Evolutionary conservation across 139 green algal species (phyloP).

Genomic region (Yamagishiella unicocca): DNA sequence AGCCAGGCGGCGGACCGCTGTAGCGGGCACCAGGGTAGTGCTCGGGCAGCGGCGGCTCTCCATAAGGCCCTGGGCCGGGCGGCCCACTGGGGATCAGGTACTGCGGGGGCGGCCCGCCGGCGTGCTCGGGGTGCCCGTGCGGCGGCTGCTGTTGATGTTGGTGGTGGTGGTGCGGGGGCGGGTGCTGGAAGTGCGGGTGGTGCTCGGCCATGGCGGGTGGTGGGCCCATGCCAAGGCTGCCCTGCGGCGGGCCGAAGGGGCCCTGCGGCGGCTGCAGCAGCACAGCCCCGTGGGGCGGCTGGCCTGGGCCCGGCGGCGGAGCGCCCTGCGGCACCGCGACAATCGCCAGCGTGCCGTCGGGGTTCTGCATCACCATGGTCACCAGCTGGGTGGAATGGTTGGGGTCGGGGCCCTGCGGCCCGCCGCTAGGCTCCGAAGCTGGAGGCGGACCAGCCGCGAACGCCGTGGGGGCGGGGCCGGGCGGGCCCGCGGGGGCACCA

Average conservation of each 20-base stretch:
- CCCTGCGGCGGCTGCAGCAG: not conserved
- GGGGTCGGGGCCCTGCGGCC: not conserved
- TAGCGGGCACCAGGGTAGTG: constrained; percentile 11
- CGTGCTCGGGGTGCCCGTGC: not conserved
- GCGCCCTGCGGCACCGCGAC: constrained; percentile 8
- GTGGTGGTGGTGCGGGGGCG: not conserved
- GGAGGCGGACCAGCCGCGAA: not conserved
- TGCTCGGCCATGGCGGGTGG: not conserved
- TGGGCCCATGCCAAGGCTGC: not conserved
- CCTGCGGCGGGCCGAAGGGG: not conserved
- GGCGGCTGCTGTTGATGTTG: not conserved
- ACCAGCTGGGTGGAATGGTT: constrained; percentile 10
- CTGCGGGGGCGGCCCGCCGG: not conserved
- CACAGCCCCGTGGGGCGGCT: not conserved
- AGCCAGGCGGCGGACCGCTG: not conserved
- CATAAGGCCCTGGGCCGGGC: not conserved
- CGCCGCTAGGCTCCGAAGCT: not conserved
- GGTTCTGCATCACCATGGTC: constrained; percentile 39
- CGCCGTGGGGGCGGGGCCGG: not conserved
- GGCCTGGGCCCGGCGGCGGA: not conserved
- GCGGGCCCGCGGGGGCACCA: not conserved
- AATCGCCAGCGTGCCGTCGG: constrained; percentile 25
- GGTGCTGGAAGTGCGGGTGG: not conserved
- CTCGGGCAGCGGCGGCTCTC: constrained; percentile 15
- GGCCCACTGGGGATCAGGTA: not conserved